Evolutionary conservation across 2,329 filamentous ascomycete genomes (phyloP).

Genomic region (Emmonsiellopsis sp.): DNA sequence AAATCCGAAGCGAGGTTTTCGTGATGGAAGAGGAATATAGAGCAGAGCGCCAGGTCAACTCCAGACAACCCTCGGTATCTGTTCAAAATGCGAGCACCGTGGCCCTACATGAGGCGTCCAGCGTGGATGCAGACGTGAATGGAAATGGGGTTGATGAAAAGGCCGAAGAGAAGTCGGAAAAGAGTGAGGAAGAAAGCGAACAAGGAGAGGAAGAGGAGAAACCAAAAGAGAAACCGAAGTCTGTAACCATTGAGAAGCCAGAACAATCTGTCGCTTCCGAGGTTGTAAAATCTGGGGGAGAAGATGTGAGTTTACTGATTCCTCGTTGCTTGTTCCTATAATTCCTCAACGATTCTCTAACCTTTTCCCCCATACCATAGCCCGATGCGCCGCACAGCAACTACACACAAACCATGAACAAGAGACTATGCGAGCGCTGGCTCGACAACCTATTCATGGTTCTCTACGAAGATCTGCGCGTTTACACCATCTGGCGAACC

Average conservation of each 20-base stretch:
- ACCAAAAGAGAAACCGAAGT: constrained; percentile 20
- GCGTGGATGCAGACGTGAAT: constrained; percentile 27
- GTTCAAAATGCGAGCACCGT: constrained; percentile 72
- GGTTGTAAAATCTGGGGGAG: constrained; percentile 64
- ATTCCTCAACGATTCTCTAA: background rate
- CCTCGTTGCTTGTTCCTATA: background rate
- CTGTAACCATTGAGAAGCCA: constrained; percentile 59
- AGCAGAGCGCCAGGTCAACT: constrained; percentile 51
- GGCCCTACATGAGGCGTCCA: constrained; percentile 61
- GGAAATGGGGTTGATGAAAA: constrained; percentile 21
- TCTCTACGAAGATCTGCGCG: constrained; percentile 90
- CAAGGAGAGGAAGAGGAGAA: constrained; percentile 15
- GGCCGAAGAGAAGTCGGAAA: constrained; percentile 10
- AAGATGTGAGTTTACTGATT: constrained; percentile 47
- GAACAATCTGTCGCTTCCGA: constrained; percentile 68
- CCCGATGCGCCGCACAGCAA: constrained; percentile 57
- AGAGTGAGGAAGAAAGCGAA: constrained; percentile 25
- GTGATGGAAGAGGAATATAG: constrained; percentile 99
- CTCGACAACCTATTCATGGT: constrained; percentile 99
- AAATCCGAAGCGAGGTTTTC: constrained; percentile 92
- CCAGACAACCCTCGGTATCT: constrained; percentile 30
- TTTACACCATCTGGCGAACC: constrained; percentile 98
- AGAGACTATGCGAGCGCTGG: constrained; percentile 94
- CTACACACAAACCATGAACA: constrained; percentile 90
- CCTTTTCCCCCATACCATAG: constrained; percentile 28